phyloP scores from a whole-genome alignment of 2,329 filamentous ascomycete species.

The Alternaria panax region DNA sequence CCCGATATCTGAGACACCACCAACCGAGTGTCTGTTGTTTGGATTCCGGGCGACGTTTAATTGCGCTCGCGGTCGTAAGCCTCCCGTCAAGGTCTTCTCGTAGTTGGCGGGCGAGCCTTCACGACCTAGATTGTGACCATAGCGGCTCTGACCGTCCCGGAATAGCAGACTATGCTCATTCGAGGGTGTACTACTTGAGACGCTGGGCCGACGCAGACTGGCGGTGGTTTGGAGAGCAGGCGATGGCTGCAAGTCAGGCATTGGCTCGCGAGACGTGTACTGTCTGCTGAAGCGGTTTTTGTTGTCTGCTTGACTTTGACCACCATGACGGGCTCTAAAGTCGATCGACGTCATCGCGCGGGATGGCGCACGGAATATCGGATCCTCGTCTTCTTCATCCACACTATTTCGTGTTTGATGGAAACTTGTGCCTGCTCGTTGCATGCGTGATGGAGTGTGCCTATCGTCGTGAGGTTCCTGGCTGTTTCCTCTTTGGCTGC shows the following conservation, averaged over 20 bases:
- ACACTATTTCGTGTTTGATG: conserved; percentile 45
- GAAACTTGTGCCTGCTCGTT: conserved; percentile 50
- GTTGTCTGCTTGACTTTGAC: conserved; percentile 31
- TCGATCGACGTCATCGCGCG: conserved; percentile 56
- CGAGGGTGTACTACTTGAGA: conserved; percentile 25
- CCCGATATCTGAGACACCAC: conserved; percentile 34
- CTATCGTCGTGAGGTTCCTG: conserved; percentile 36
- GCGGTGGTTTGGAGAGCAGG: conserved; percentile 39
- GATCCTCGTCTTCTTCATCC: conserved; percentile 48
- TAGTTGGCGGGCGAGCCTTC: conserved; percentile 40
- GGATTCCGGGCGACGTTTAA: conserved; percentile 34
- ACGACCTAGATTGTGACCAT: conserved; percentile 30
- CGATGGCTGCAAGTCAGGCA: conserved; percentile 46
- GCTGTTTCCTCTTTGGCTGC: conserved; percentile 40
- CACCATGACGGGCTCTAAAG: conserved; percentile 41
- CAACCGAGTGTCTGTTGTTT: conserved; percentile 41
- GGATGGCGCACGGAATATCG: conserved; percentile 55
- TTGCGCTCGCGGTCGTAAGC: conserved; percentile 35
- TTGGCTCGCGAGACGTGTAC: conserved; percentile 48
- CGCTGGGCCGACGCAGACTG: conserved; percentile 42
- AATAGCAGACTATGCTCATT: conserved; percentile 41
- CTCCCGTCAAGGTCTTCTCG: conserved; percentile 38
- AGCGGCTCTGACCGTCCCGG: conserved; percentile 38
- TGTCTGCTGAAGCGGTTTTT: conserved; percentile 38
- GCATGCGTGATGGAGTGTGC: conserved; percentile 39